Evolutionary conservation across 352 stramenopile genomes (phyloP).

Genomic region (Phytophthora rubi): DNA sequence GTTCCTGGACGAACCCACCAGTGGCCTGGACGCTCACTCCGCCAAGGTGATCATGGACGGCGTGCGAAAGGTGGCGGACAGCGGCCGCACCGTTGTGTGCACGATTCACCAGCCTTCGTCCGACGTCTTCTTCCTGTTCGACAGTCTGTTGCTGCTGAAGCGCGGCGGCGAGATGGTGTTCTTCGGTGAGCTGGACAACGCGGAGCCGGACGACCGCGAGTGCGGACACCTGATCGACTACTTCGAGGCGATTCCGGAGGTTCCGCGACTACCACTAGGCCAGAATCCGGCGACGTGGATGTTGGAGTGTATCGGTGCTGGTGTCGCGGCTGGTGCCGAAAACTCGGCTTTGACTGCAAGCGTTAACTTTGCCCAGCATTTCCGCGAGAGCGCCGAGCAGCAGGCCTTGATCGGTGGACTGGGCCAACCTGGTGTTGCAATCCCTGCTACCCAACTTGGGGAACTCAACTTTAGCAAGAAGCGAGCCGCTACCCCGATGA

Average conservation of each 20-base stretch:
- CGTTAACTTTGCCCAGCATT: constrained; percentile 34
- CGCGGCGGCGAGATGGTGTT: constrained; percentile 61
- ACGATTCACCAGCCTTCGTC: constrained; percentile 42
- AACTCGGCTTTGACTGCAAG: constrained; percentile 1
- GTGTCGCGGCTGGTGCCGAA: constrained; percentile 13
- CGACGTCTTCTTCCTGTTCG: constrained; percentile 54
- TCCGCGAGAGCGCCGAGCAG: constrained; percentile 32
- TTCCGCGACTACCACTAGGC: constrained; percentile 29
- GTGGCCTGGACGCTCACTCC: constrained; percentile 84
- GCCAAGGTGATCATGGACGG: constrained; percentile 85
- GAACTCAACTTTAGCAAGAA: constrained; percentile 44
- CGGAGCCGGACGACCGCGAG: constrained; percentile 5
- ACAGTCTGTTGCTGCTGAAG: constrained; percentile 81
- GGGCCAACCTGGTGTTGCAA: constrained; percentile 29
- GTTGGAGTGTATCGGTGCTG: constrained; percentile 60
- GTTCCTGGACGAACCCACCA: constrained; percentile 90
- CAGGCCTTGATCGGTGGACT: constrained; percentile 15
- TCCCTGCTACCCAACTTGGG: constrained; percentile 10
- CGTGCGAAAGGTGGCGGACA: constrained; percentile 55
- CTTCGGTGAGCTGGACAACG: constrained; percentile 52
- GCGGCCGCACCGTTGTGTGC: constrained; percentile 78
- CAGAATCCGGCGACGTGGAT: constrained; percentile 82
- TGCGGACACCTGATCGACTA: constrained; percentile 45
- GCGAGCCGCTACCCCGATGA: constrained; percentile 29
- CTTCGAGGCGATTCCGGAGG: constrained; percentile 41